phyloP scores from a whole-genome alignment of 1,284 basidiomycete species.

The Ceratobasidium sp. region DNA sequence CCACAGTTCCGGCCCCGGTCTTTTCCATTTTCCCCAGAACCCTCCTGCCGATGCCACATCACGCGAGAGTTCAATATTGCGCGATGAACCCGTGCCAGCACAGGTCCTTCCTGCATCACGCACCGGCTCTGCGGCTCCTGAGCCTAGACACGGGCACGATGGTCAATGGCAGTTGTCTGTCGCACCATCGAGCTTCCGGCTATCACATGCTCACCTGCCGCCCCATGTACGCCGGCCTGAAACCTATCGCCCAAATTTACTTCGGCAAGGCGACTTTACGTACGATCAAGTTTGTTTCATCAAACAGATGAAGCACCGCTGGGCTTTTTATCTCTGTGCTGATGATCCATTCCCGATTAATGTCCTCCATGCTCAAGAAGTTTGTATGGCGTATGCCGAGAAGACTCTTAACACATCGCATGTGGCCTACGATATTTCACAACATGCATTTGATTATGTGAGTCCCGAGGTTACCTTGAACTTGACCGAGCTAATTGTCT shows the following conservation, averaged over 20 bases:
- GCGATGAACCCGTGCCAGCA: neutral
- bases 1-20: too few species aligned
- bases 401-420: neutral
- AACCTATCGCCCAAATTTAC: neutral
- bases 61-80: neutral
- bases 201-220: neutral
- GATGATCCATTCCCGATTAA: neutral
- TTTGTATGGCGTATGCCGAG: neutral
- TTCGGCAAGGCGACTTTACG: neutral
- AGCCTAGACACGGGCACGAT: neutral
- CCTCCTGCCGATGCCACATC: too few species aligned
- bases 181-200: neutral
- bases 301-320: neutral
- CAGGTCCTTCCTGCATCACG: neutral
- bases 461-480: too few species aligned
- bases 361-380: neutral
- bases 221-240: neutral
- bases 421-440: neutral
- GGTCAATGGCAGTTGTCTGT: neutral
- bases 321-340: neutral
- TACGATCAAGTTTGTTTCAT: neutral
- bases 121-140: neutral
- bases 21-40: too few species aligned
- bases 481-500: too few species aligned
- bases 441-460: neutral